Base-by-base conservation (phyloP, 192 early-diverging fungal genomes). In the Podila verticillata region DNA sequence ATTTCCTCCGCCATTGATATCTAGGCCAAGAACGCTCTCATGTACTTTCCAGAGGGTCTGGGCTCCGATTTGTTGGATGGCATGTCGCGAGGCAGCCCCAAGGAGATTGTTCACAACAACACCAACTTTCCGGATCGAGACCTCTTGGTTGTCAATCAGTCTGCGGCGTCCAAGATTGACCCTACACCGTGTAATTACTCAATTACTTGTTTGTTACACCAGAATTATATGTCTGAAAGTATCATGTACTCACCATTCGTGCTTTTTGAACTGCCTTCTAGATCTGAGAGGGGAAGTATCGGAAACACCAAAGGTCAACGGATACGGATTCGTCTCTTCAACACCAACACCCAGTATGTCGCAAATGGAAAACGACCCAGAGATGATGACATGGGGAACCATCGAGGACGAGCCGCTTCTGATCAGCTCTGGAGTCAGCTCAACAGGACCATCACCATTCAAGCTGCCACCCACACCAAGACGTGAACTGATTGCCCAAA, bases 381-480 rank as follows among this genome's bases (percentile, higher is more conserved):
- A 90, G 24, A 65, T 95, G 34, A 92, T 96, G 91, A 96, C 95
- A 22, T 96, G 94, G 94, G 94, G 94, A 48, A 88, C 86, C 30
- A 93, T 96, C 62, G 94, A 95, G 56, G 91, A 91, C 15, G 94
- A 92, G 7, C 94, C 94, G 2, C 57, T 95, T 28, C 75, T 94
- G 54, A 87, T 95, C 35, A 79, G 74, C 22, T 65, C 66, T 57
- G 70, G 70, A 12, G 36, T 81, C 49, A n/a, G 30, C 22, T 19
- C 68, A 22, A 59, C 58, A 54, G 68, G 49, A 47, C 75, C 75
- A 4, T 84, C 82, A 5, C 74, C 74, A 57, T 93, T 93, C 65
- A 71, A 77, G 22, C 66, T 94, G 39, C 89, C 93, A 32, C 87
- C 86, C 57, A 88, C 91, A 24, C 88, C 90, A 2, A 81, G 84